These are phyloP conservation scores for Candida ortonii DNA, from an alignment of 805 yeast species.

Conservation along the genomic window DNA sequence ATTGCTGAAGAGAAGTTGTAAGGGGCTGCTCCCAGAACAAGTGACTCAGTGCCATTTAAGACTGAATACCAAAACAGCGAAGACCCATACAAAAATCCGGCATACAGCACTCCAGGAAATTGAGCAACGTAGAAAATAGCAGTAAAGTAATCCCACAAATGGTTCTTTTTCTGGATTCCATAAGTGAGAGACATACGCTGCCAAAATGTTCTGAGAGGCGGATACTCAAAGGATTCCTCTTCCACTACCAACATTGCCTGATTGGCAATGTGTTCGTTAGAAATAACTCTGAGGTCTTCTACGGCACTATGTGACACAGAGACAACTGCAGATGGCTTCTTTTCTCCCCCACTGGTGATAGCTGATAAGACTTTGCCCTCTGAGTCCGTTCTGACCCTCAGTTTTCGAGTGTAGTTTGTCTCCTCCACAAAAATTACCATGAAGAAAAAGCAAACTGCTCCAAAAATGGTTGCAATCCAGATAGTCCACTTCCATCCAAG, in stretches of 20 bases:
- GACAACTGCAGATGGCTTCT: constrained; percentile 4
- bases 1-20: constrained; percentile 47
- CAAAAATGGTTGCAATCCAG: constrained; percentile 46
- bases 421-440: constrained; percentile 52
- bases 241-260: constrained; percentile 29
- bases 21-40: constrained; percentile 44
- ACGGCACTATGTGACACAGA: no score
- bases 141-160: constrained; percentile 26
- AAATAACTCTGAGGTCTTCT: constrained; percentile 17
- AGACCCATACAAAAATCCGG: constrained; percentile 52
- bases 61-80: constrained; percentile 48
- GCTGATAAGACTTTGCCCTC: constrained; percentile 23
- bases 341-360: constrained; percentile 24
- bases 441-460: constrained; percentile 39
- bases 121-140: constrained; percentile 42
- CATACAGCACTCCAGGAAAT: constrained; percentile 55
- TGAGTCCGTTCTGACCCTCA: constrained; percentile 26
- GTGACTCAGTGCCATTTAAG: constrained; percentile 47
- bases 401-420: constrained; percentile 43
- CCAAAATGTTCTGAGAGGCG: constrained; percentile 37
- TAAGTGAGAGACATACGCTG: constrained; percentile 43
- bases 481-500: constrained; percentile 55
- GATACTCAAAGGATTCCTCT: constrained; percentile 19
- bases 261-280: constrained; percentile 29
- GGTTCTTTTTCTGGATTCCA: constrained; percentile 34